Evolutionary conservation across 176 grass and related monocot species (phyloP), one percentile per base, ranked within the genome.

Genomic region (Typha latifolia): DNA sequence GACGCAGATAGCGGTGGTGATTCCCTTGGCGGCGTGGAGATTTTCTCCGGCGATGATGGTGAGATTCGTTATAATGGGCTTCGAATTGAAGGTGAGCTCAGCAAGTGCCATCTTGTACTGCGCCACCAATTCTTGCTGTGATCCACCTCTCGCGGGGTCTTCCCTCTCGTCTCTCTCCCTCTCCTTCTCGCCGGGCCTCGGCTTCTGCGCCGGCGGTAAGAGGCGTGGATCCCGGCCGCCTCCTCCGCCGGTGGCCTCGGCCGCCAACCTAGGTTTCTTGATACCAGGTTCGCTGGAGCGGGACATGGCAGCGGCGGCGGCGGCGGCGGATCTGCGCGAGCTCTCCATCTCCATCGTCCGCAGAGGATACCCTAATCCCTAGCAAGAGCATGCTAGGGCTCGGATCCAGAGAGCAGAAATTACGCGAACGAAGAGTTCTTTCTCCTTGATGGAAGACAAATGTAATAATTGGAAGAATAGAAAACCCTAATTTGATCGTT

Each of bases 21-120:
- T 99, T 68, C 76, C 62, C 84, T 87, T 93, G 67, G 95, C 79
- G 61, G 89, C 86, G 49, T 94, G 95, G 50, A 93, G 70, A 69
- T 85, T 99, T 84, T 99, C 95, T 20, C 95, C 95, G 59, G 95
- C 95, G 62, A 99, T 99, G 84, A 99, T 99, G 67, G 95, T 93
- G 70, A 99, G 80, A 83, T 99, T 99, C 69, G 95, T 99, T 67
- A 99, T 99, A 67, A 99, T 94, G 34, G 95, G 95, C 63, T 99
- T 99, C 68, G 95, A 99, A 81, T 99, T 99, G 83, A 99, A 92
- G 64, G 88, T 99, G 21, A 99, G 89, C 74, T 94, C 95, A 49
- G 79, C 89, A 22, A 99, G 84, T 47, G 95, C 95, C n/a, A 89
- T 78, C 74, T 83, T 85, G 75, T 99, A 99, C 95, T 93, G 95